A percentile compares a stretch with the other conserved stretches of the same genome.
Conservation (phyloP, 169 alveolate species). For the Plasmodium coatneyi region DNA sequence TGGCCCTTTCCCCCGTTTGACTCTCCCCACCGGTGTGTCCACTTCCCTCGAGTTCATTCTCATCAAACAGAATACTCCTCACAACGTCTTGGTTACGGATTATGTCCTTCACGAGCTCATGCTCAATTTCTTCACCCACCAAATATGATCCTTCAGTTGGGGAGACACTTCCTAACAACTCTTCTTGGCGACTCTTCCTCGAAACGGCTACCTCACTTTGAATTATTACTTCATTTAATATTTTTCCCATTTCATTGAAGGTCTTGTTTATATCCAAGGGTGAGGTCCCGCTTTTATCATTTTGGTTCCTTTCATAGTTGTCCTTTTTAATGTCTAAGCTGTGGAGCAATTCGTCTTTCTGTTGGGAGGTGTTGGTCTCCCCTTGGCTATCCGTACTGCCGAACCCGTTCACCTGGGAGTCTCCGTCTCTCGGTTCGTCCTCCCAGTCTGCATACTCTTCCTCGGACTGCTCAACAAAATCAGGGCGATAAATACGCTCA, state of each 20-base stretch:
- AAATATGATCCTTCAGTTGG: not conserved
- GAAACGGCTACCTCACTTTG: constrained; percentile 13
- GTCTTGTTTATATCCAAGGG: not conserved
- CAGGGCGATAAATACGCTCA: not conserved
- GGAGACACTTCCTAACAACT: not conserved
- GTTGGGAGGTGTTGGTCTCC: not conserved
- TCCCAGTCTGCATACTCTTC: not conserved
- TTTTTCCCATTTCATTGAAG: constrained; percentile 20
- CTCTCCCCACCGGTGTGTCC: not conserved
- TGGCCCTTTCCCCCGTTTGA: not conserved
- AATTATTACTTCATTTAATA: constrained; percentile 20
- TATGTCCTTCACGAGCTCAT: not conserved
- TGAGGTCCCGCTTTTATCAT: not conserved
- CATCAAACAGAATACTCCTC: constrained; percentile 6
- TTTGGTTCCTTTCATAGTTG: not conserved
- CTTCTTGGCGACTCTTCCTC: not conserved
- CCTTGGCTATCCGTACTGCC: not conserved
- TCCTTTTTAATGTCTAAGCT: constrained; percentile 16
- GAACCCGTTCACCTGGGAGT: not conserved
- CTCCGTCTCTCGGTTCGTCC: not conserved
- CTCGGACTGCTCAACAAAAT: not conserved
- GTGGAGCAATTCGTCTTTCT: constrained; percentile 9
- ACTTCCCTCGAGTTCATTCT: not conserved
- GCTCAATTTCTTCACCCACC: not conserved
- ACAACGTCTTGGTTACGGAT: constrained; percentile 1